Evolutionary conservation across 306 rosid species (phyloP).

Genomic region (Fragaria nilgerrensis): DNA sequence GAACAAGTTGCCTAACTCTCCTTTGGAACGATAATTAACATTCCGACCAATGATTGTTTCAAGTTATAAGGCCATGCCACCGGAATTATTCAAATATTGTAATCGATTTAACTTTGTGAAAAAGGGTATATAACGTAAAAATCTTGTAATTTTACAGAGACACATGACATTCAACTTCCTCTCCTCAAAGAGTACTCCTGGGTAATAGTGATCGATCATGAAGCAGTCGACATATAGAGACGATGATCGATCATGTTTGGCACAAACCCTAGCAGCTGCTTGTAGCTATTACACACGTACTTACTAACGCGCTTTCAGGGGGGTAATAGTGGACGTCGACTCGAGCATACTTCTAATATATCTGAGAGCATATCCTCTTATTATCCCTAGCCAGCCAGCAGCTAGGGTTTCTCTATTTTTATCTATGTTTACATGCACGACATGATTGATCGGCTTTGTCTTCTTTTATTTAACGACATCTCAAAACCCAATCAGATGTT

Average conservation of each 20-base stretch:
- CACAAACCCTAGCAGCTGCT: not conserved
- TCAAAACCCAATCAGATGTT: not conserved
- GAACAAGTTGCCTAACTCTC: no score
- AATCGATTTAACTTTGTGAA: no score
- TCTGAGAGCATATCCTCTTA: not conserved
- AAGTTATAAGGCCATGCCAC: no score
- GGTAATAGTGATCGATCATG: not conserved
- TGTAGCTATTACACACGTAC: not conserved
- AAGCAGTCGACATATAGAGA: no score
- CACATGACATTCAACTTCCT: no score
- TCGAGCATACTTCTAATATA: not conserved
- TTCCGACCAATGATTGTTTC: no score
- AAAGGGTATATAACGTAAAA: no score
- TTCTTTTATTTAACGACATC: not conserved
- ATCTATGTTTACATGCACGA: not conserved
- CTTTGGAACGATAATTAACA: no score
- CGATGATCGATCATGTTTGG: not conserved
- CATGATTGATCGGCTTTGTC: not conserved
- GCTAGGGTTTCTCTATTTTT: not conserved
- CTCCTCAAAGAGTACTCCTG: no score
- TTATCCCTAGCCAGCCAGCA: not conserved
- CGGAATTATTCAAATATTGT: no score
- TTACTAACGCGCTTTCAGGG: not conserved
- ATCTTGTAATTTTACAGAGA: no score
- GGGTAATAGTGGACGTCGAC: not conserved